These are phyloP conservation scores for Verticillium longisporum DNA, from an alignment of 2,329 filamentous ascomycete genomes.

Conservation along the genomic window DNA sequence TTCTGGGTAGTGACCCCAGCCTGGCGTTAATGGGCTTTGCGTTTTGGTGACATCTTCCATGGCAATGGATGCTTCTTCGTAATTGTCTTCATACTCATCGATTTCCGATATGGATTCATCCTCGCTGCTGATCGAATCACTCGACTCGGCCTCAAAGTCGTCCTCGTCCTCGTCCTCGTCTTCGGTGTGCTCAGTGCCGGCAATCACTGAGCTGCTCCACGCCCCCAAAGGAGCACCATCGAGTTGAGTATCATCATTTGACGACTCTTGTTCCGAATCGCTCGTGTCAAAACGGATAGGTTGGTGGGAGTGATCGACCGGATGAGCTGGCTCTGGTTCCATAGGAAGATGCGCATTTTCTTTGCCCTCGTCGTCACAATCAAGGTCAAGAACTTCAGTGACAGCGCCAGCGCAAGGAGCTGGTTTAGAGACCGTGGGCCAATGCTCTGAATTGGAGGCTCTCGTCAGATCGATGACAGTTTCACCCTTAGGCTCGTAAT, in stretches of 20 bases:
- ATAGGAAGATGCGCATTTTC: not conserved
- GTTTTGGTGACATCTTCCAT: not conserved
- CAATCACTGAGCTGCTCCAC: not conserved
- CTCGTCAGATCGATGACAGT: not conserved
- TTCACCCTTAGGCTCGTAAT: not conserved
- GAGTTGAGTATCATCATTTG: not conserved
- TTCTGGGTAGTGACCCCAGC: not conserved
- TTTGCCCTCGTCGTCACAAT: conserved; percentile 14
- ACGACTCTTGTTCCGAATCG: not conserved
- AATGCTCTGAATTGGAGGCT: not conserved
- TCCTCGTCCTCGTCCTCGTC: not conserved
- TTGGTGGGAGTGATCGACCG: not conserved
- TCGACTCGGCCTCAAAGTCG: not conserved
- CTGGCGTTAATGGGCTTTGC: not conserved
- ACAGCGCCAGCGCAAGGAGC: not conserved
- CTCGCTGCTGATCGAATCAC: not conserved
- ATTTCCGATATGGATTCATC: not conserved
- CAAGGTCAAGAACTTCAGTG: conserved; percentile 13
- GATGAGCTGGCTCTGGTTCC: not conserved
- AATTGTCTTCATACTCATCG: not conserved
- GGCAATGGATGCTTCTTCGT: not conserved
- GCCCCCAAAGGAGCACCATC: not conserved
- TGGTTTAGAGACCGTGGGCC: not conserved
- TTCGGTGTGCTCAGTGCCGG: not conserved
- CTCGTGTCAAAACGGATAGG: not conserved